phyloP scores from a whole-genome alignment of 2,329 filamentous ascomycete species.

The Dothiorella sarmentorum region DNA sequence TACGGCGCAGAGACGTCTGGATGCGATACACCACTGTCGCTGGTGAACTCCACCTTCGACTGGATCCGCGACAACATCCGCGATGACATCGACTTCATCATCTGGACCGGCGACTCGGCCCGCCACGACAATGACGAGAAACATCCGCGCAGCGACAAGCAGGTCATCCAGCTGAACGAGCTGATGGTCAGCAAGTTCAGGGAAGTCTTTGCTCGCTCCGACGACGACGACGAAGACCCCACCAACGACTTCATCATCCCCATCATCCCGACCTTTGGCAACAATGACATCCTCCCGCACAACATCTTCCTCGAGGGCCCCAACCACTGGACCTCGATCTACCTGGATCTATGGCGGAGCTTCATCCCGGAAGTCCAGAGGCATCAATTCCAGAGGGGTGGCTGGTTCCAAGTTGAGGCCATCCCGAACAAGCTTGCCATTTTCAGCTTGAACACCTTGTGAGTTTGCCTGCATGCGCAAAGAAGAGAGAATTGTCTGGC shows the following conservation, averaged over 20 bases:
- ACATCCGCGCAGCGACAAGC: constrained; percentile 68
- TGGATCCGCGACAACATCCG: constrained; percentile 80
- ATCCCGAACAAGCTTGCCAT: constrained; percentile 82
- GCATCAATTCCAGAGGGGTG: constrained; percentile 86
- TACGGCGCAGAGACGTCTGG: constrained; percentile 84
- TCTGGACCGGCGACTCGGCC: constrained; percentile 90
- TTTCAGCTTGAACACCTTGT: constrained; percentile 89
- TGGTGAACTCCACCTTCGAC: constrained; percentile 83
- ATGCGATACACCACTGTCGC: constrained; percentile 77
- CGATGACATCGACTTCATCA: constrained; percentile 79
- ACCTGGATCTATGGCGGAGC: constrained; percentile 72
- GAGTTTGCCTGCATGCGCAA: constrained; percentile 20
- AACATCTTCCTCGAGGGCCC: constrained; percentile 87
- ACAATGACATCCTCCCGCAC: constrained; percentile 96
- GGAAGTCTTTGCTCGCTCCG: constrained; percentile 63
- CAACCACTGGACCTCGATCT: constrained; percentile 78
- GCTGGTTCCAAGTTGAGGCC: constrained; percentile 93
- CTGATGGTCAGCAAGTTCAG: constrained; percentile 72
- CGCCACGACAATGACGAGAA: constrained; percentile 84
- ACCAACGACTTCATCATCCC: constrained; percentile 66
- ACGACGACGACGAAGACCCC: constrained; percentile 46
- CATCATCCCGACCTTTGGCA: constrained; percentile 86
- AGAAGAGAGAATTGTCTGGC: not conserved
- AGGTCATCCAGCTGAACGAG: constrained; percentile 76
- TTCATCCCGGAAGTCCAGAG: constrained; percentile 92